Percentiles rank a stretch among this genome's conserved stretches.
These are phyloP conservation scores for Lasiodiplodia hormozganensis DNA, from an alignment of 2,329 filamentous ascomycete genomes.

Conservation along the genomic window DNA sequence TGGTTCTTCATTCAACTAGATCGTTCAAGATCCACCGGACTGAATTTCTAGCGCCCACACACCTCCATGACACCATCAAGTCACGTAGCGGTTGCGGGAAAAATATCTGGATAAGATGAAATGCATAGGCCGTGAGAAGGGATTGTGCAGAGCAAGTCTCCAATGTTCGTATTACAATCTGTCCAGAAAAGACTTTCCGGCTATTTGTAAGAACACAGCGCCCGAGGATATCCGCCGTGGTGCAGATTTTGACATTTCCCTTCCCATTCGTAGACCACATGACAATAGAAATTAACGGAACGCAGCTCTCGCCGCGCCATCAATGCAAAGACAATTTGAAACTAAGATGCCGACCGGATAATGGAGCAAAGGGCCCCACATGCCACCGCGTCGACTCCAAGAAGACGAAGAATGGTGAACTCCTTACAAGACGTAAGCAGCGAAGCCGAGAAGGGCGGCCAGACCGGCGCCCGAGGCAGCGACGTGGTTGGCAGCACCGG, in stretches of 20 bases:
- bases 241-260: conserved; percentile 9
- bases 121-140: neutral
- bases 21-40: neutral
- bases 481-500: conserved; percentile 59
- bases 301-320: neutral
- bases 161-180: conserved; percentile 3
- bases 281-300: conserved; percentile 16
- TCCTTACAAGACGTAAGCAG: conserved; percentile 49
- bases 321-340: neutral
- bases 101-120: neutral
- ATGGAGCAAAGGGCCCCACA: neutral
- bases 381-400: conserved; percentile 16
- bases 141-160: conserved; percentile 1
- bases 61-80: neutral
- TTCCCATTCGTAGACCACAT: conserved; percentile 23
- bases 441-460: conserved; percentile 60
- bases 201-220: conserved; percentile 11
- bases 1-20: neutral
- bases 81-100: neutral
- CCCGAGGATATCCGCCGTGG: neutral
- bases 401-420: conserved; percentile 23
- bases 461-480: conserved; percentile 58
- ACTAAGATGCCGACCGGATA: conserved; percentile 6
- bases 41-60: neutral
- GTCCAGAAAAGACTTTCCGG: neutral